phyloP scores from a whole-genome alignment of 768 basidiomycete species.

The Auriscalpium orientale region DNA sequence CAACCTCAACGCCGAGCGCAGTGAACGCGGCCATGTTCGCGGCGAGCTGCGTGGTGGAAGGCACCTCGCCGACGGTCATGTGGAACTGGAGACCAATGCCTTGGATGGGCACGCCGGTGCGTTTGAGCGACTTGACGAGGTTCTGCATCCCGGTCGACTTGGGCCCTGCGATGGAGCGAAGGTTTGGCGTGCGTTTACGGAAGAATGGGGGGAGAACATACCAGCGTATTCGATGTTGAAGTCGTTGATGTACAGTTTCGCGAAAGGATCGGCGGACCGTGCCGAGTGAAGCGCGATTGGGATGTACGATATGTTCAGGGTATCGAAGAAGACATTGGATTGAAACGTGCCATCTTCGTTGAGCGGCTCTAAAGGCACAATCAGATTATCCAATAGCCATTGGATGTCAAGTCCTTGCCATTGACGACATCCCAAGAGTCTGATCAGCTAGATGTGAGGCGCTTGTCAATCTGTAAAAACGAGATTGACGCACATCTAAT shows the following conservation, averaged over 20 bases:
- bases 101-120: constrained; percentile 44
- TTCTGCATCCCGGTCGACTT: constrained; percentile 51
- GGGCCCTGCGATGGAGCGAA: constrained; percentile 24
- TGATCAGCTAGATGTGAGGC: constrained; percentile 14
- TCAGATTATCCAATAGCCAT: neutral
- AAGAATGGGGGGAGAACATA: neutral
- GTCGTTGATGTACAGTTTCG: constrained; percentile 49
- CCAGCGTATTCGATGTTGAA: constrained; percentile 27
- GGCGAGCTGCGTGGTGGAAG: constrained; percentile 30
- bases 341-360: constrained; percentile 58
- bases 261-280: constrained; percentile 43
- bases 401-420: constrained; percentile 16
- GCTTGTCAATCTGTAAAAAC: too few relatives aligned
- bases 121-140: constrained; percentile 41
- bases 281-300: constrained; percentile 44
- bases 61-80: constrained; percentile 51
- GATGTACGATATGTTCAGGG: constrained; percentile 40
- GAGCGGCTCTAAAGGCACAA: constrained; percentile 32
- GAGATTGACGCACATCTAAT: too few relatives aligned
- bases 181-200: neutral
- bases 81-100: constrained; percentile 57
- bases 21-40: constrained; percentile 45
- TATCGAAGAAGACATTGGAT: constrained; percentile 44
- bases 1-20: constrained; percentile 56
- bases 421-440: constrained; percentile 50